Evolutionary conservation across 352 stramenopile genomes (phyloP).

Genomic region (Salisapilia sapeloensis): DNA sequence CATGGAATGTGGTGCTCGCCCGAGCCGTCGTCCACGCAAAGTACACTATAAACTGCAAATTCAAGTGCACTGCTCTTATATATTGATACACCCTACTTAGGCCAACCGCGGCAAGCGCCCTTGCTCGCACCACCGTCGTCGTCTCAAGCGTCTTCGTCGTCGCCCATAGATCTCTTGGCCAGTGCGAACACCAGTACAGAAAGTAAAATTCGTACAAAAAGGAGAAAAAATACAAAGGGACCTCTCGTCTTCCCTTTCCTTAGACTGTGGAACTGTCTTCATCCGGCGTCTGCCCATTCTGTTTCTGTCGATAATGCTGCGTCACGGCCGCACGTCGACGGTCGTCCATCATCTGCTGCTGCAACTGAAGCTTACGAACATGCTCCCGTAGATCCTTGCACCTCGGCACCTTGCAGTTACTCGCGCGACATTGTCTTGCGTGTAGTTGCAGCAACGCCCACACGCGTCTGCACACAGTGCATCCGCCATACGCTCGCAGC

Average conservation of each 20-base stretch:
- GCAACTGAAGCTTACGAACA: constrained; percentile 89
- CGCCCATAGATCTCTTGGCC: constrained; percentile 14
- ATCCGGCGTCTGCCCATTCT: constrained; percentile 22
- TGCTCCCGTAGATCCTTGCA: constrained; percentile 93
- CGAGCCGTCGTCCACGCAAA: too few relatives aligned
- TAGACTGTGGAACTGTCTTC: constrained; percentile 7
- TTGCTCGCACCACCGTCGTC: constrained; percentile 64
- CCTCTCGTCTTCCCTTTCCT: constrained; percentile 1
- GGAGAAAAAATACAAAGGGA: constrained; percentile 3
- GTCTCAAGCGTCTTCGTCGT: constrained; percentile 59
- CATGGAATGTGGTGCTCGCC: too few relatives aligned
- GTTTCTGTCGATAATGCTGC: constrained; percentile 75
- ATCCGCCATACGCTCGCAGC: constrained; percentile 83
- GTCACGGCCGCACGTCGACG: constrained; percentile 80
- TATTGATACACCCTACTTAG: too few relatives aligned
- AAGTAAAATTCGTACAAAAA: background rate
- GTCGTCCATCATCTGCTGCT: constrained; percentile 97
- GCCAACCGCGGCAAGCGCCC: constrained; percentile 79
- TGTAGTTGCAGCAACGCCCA: constrained; percentile 96
- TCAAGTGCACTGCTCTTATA: too few relatives aligned
- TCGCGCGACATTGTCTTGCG: constrained; percentile 88
- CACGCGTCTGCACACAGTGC: constrained; percentile 92
- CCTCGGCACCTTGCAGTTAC: constrained; percentile 90
- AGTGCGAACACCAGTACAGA: background rate
- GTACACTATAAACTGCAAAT: too few relatives aligned